A percentile compares a stretch with the other conserved stretches of the same genome.
These are phyloP conservation scores for Didymellaceae sp. DNA, from an alignment of 2,329 filamentous ascomycete genomes.

Conservation along the genomic window DNA sequence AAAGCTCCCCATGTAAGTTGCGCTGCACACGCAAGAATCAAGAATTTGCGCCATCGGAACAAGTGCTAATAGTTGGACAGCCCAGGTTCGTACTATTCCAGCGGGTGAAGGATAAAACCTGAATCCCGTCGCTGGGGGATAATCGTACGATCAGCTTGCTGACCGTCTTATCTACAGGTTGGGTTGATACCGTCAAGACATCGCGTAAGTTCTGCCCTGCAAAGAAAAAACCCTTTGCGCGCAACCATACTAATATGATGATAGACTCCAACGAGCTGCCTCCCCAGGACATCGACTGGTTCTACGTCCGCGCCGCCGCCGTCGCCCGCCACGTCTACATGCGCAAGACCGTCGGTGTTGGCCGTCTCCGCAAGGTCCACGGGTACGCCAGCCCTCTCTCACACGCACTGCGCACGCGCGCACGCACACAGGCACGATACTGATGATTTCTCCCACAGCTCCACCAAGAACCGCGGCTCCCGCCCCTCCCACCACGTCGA, in stretches of 20 bases:
- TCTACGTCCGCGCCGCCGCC: constrained; percentile 85
- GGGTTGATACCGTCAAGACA: constrained; percentile 99
- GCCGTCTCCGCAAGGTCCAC: constrained; percentile 95
- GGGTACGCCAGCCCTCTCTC: constrained; percentile 49
- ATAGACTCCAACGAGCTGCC: constrained; percentile 90
- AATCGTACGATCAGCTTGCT: constrained; percentile 49
- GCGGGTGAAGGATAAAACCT: constrained; percentile 53
- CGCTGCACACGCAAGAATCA: background rate
- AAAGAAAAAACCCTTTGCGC: background rate
- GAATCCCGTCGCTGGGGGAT: constrained; percentile 63
- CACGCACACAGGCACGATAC: background rate
- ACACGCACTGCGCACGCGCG: too few relatives aligned
- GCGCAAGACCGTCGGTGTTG: constrained; percentile 98
- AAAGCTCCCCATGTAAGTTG: constrained; percentile 76
- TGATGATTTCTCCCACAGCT: constrained; percentile 23
- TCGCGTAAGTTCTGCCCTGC: constrained; percentile 55
- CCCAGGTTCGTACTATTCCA: constrained; percentile 70
- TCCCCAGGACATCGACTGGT: constrained; percentile 98
- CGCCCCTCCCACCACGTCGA: constrained; percentile 94
- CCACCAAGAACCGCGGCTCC: constrained; percentile 94
- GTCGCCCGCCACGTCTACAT: constrained; percentile 99
- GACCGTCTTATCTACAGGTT: constrained; percentile 70
- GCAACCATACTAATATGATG: constrained; percentile 22
- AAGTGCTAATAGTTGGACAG: constrained; percentile 31
- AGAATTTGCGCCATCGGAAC: background rate